Percentiles rank a stretch among this genome's conserved stretches.
Conservation (phyloP, 2,329 filamentous ascomycete species). For the Alternaria angustiovoidea region DNA sequence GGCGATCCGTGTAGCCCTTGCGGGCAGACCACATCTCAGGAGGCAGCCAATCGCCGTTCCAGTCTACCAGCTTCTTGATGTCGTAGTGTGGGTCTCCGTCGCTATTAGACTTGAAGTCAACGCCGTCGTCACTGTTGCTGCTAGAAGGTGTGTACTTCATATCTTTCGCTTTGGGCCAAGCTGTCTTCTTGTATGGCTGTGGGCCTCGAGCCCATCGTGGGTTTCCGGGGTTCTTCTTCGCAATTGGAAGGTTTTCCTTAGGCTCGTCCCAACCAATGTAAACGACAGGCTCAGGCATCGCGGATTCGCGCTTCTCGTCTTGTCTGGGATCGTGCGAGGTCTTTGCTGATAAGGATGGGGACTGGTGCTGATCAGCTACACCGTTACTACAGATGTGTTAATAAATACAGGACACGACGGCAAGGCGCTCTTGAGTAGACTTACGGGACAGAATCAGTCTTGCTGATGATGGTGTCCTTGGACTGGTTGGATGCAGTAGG, state of each 20-base stretch:
- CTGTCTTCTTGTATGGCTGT: conserved; percentile 15
- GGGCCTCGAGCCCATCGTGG: conserved; percentile 20
- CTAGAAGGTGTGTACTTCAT: conserved; percentile 30
- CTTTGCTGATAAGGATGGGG: conserved; percentile 6
- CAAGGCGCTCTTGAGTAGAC: conserved; percentile 3
- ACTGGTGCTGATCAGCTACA: neutral
- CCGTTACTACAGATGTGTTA: conserved; percentile 7
- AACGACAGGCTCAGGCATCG: conserved; percentile 24
- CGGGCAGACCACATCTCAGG: conserved; percentile 58
- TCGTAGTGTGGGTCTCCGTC: conserved; percentile 46
- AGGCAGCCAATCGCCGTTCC: conserved; percentile 57
- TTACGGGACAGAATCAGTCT: conserved; percentile 18
- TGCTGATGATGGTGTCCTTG: neutral
- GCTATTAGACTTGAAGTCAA: conserved; percentile 36
- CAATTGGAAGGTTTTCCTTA: neutral
- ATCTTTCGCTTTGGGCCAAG: conserved; percentile 42
- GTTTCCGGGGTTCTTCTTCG: conserved; percentile 19
- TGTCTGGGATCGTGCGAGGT: conserved; percentile 7
- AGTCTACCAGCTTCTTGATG: conserved; percentile 52
- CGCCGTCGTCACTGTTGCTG: conserved; percentile 35
- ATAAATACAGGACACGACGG: neutral
- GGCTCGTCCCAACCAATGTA: conserved; percentile 21
- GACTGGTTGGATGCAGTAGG: conserved; percentile 17
- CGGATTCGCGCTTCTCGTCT: conserved; percentile 2
- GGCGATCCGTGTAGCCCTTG: conserved; percentile 36